Conservation (phyloP, 371 early-diverging fungal genomes). For the Apophysomyces ossiformis region DNA sequence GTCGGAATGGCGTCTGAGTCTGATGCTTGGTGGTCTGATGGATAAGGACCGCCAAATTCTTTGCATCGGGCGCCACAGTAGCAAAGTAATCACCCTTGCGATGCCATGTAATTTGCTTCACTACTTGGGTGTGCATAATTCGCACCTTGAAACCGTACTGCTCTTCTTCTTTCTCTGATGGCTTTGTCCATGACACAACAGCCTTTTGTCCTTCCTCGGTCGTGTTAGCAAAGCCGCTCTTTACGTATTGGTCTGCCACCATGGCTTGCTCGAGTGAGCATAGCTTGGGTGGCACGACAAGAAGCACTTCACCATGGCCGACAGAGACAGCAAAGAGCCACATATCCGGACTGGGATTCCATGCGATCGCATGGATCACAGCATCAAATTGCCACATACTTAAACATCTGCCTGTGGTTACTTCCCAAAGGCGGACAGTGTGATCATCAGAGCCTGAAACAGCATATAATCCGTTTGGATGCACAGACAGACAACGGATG, state of each 20-base stretch:
- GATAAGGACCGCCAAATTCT: slow-evolving; percentile 75
- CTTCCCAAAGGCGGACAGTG: slow-evolving; percentile 91
- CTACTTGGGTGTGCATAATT: slow-evolving; percentile 59
- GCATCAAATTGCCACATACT: slow-evolving; percentile 73
- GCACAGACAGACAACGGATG: slow-evolving; percentile 84
- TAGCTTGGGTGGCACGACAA: slow-evolving; percentile 60
- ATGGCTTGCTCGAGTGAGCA: slow-evolving; percentile 53
- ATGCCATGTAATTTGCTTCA: slow-evolving; percentile 92
- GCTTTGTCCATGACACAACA: slow-evolving; percentile 62
- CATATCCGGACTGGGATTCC: slow-evolving; percentile 87
- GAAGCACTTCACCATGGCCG: slow-evolving; percentile 56
- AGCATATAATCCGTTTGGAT: slow-evolving; percentile 90
- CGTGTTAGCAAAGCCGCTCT: slow-evolving; percentile 51
- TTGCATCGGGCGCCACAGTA: slow-evolving; percentile 77
- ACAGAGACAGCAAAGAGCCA: slow-evolving; percentile 81
- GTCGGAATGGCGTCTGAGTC: slow-evolving; percentile 90
- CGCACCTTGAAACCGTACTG: slow-evolving; percentile 60
- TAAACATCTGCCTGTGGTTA: slow-evolving; percentile 87
- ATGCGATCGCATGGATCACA: slow-evolving; percentile 75
- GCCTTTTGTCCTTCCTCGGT: slow-evolving; percentile 34
- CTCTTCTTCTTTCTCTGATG: slow-evolving; percentile 55
- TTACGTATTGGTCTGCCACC: slow-evolving; percentile 56
- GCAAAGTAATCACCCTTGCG: slow-evolving; percentile 96
- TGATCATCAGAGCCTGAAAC: slow-evolving; percentile 90
- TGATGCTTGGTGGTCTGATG: slow-evolving; percentile 91